Base-by-base conservation (phyloP, 352 stramenopile species). In the Globisporangium echinulatum region DNA sequence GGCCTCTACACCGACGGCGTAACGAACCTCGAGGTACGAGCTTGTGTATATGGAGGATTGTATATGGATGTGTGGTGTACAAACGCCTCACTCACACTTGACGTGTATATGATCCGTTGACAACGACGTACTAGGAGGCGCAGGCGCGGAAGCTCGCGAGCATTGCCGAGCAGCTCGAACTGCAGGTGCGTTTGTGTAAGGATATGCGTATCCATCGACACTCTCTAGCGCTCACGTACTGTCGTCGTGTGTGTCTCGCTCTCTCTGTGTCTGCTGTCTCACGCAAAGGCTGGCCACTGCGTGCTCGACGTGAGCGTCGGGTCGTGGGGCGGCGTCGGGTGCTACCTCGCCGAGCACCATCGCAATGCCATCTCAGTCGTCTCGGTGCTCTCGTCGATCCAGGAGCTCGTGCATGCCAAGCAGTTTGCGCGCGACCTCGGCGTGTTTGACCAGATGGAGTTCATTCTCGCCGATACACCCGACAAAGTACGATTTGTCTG, bases 291-390 rank as follows among this genome's bases (percentile, higher is more conserved):
- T 52, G 71, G 76, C 0, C 68, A 90, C 9, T 75, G 67, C 25
- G 64, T 96, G n/a, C 69, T 96, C 10, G 88, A 96, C 48, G 69
- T 96, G n/a, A 81, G 75, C 44, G 71, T 92, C 39, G 86, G 84
- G 4, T 95, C 82, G 1, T 89, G 87, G 83, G 85, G 86, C 52
- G 82, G 84, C 0, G 78, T 96, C 14, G 80, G 77, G 9, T 83
- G 83, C 55, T 93, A 87, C 56, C 63, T 94, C 4, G 82, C 86
- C 7, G 67, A 87, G 55, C 71, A 72, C 5, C 25, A 33, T 33
- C 71, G 88, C 15, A 58, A 63, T 8, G 57, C 69, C 13, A 61
- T 81, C n/a, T 76, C 61, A 0, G 58, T 90, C 17, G 69, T 92
- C 25, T 87, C 66, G 10, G 60, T 90, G 7, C 46, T 93, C 10